Conservation (phyloP, 139 green algal genomes). For the Eudorina sp. region DNA sequence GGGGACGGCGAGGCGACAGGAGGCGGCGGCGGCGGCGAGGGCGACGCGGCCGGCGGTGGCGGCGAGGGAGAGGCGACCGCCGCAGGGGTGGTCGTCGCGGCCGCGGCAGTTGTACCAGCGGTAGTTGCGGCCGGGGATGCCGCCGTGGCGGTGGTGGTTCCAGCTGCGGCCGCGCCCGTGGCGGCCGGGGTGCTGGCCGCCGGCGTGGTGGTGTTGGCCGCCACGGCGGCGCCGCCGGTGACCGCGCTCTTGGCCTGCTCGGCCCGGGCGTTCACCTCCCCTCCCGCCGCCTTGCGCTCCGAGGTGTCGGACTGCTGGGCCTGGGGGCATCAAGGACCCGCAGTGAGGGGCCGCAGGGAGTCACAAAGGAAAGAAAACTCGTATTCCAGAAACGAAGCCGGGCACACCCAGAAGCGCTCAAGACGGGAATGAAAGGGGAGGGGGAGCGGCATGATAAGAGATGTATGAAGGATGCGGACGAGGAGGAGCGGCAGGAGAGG, state of each 20-base stretch:
- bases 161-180: neutral
- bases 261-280: neutral
- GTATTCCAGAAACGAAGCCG: too few relatives aligned
- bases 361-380: too few relatives aligned
- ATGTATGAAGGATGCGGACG: too few relatives aligned
- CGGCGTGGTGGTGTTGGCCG: neutral
- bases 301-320: slow-evolving; percentile 41
- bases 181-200: neutral
- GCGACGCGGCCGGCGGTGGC: neutral
- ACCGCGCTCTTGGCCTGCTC: slow-evolving; percentile 30
- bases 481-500: too few relatives aligned
- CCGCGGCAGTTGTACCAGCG: neutral
- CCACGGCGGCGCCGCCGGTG: neutral
- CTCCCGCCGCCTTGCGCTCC: neutral
- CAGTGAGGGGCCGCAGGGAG: too few relatives aligned
- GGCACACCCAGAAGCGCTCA: too few relatives aligned
- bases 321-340: neutral
- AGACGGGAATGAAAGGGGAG: too few relatives aligned
- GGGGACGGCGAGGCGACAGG: neutral
- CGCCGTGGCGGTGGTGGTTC: neutral
- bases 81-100: neutral
- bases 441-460: too few relatives aligned
- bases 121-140: neutral
- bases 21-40: neutral
- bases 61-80: neutral